Conservation (phyloP, 1,284 basidiomycete genomes). For the Apiotrichum montevideense region DNA sequence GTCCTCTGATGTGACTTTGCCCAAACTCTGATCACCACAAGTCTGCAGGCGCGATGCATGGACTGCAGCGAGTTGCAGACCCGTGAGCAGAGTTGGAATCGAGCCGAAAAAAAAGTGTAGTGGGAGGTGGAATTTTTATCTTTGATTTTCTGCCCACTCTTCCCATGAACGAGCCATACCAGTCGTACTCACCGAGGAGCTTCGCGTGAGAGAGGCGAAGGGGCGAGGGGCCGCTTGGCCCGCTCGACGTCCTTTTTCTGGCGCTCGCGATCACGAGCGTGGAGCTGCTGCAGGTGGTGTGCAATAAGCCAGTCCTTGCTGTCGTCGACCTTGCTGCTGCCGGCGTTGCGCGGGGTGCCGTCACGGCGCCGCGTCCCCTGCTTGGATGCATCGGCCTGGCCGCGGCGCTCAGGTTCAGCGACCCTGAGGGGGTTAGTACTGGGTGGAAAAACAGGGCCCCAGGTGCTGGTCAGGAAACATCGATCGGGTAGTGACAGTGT, state of each 20-base stretch:
- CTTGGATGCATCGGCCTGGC: background rate
- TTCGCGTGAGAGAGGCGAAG: background rate
- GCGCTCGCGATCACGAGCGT: background rate
- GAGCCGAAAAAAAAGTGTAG: no score
- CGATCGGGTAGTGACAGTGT: no score
- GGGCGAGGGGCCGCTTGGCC: background rate
- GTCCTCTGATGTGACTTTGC: no score
- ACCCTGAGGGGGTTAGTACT: background rate
- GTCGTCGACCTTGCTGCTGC: background rate
- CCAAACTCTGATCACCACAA: no score
- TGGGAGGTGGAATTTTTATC: no score
- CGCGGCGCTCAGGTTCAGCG: background rate
- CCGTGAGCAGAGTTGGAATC: no score
- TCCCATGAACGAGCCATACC: no score
- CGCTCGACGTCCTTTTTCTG: background rate
- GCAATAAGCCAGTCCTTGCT: slow-evolving; percentile 1
- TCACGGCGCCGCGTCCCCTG: background rate
- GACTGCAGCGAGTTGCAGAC: no score
- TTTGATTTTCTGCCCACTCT: no score
- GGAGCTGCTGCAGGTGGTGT: slow-evolving; percentile 1
- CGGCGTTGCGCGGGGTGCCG: background rate
- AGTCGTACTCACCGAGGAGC: background rate
- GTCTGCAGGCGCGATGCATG: no score
- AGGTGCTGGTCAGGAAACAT: no score
- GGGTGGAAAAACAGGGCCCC: no score